A percentile compares a stretch with the other conserved stretches of the same genome.
phyloP scores from a whole-genome alignment of 1,284 basidiomycete species.

The Microbotryomycetes sp. region DNA sequence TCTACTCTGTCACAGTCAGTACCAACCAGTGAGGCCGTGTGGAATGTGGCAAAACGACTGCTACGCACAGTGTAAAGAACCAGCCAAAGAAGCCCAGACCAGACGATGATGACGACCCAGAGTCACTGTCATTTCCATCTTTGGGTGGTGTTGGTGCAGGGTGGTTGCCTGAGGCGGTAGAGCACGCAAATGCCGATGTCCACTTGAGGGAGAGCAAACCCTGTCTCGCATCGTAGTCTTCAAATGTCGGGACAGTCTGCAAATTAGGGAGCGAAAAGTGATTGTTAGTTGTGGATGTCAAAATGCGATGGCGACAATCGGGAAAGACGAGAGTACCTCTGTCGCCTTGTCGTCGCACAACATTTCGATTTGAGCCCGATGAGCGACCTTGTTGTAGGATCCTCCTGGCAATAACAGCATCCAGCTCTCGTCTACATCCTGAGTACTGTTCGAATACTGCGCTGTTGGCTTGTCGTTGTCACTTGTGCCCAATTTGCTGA shows the following conservation, averaged over 20 bases:
- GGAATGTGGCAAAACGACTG: slow-evolving; percentile 3
- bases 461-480: background rate
- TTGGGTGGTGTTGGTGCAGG: slow-evolving; percentile 33
- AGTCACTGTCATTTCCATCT: slow-evolving; percentile 39
- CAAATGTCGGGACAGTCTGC: slow-evolving; percentile 48
- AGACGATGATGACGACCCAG: background rate
- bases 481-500: slow-evolving; percentile 3
- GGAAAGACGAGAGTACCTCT: slow-evolving; percentile 8
- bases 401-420: slow-evolving; percentile 18
- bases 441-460: slow-evolving; percentile 1
- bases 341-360: slow-evolving; percentile 20
- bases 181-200: slow-evolving; percentile 37
- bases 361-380: slow-evolving; percentile 23
- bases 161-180: slow-evolving; percentile 49
- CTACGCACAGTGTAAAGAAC: slow-evolving; percentile 69
- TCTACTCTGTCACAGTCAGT: slow-evolving; percentile 45
- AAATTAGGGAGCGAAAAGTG: background rate
- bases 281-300: no score
- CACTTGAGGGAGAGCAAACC: slow-evolving; percentile 55
- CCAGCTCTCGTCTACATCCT: slow-evolving; percentile 8
- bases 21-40: background rate
- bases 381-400: slow-evolving; percentile 16
- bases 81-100: slow-evolving; percentile 59
- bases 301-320: no score
- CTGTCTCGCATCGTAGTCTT: slow-evolving; percentile 53